phyloP scores from a whole-genome alignment of 2,329 filamentous ascomycete genomes.

The Hymenoscyphus scutula region DNA sequence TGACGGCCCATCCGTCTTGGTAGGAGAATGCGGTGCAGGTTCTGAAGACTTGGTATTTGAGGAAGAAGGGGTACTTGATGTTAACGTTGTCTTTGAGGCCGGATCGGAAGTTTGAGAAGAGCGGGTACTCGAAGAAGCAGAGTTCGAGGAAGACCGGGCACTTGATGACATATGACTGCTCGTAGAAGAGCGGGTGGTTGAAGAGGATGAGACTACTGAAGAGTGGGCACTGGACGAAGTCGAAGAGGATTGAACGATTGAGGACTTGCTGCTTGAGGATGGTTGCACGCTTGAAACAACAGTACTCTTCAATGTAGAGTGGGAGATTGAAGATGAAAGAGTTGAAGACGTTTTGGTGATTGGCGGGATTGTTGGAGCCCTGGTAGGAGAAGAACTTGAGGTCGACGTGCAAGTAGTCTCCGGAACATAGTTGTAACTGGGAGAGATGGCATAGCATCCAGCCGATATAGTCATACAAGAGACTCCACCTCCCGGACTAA shows the following conservation, averaged over 20 bases:
- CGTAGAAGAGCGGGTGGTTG: too few species aligned
- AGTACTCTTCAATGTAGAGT: background rate
- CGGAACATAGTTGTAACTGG: background rate
- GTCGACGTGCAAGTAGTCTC: background rate
- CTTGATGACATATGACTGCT: background rate
- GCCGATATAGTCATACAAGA: background rate
- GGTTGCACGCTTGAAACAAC: background rate
- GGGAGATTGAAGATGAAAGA: background rate
- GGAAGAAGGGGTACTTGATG: background rate
- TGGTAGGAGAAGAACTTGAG: background rate
- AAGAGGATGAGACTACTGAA: background rate
- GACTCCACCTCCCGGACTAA: background rate
- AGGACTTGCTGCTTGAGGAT: background rate
- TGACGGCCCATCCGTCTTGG: background rate
- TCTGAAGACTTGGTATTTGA: background rate
- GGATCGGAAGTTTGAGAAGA: background rate
- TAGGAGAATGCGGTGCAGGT: background rate
- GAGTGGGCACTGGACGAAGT: background rate
- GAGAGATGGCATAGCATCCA: background rate
- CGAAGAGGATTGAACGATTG: background rate
- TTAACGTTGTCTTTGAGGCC: background rate
- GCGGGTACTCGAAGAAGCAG: too few species aligned
- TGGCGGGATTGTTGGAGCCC: background rate
- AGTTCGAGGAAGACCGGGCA: background rate
- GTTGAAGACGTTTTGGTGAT: background rate